Conservation (phyloP, 2,329 filamentous ascomycete species). For the Aspergillus ruber region DNA sequence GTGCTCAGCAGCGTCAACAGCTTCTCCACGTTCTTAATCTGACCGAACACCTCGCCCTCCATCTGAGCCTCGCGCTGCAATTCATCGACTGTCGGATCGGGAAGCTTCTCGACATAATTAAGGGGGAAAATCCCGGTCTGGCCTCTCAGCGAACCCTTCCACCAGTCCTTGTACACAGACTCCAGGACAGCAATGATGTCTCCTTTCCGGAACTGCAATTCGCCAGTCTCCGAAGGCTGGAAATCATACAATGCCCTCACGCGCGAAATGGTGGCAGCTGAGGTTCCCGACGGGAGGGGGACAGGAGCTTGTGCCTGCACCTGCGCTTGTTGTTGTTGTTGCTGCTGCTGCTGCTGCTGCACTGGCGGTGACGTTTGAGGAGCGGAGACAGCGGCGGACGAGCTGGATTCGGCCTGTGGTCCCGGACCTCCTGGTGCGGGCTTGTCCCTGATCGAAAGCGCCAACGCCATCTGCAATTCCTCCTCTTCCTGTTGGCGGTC, state of each 20-base stretch:
- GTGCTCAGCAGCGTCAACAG: constrained; percentile 86
- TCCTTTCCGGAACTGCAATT: constrained; percentile 92
- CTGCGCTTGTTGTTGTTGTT: background rate
- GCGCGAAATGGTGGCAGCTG: constrained; percentile 89
- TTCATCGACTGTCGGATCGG: constrained; percentile 90
- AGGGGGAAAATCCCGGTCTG: constrained; percentile 97
- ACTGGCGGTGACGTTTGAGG: constrained; percentile 8
- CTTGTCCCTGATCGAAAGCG: constrained; percentile 87
- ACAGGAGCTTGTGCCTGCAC: constrained; percentile 14
- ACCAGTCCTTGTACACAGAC: constrained; percentile 99
- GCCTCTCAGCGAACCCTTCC: constrained; percentile 89
- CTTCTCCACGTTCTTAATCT: constrained; percentile 73
- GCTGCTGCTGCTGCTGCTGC: constrained; percentile 9
- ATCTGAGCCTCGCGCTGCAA: constrained; percentile 92
- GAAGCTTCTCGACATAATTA: constrained; percentile 96
- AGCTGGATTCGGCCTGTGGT: constrained; percentile 32
- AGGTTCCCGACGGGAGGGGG: constrained; percentile 70
- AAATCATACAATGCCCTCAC: constrained; percentile 94
- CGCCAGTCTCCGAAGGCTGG: constrained; percentile 83
- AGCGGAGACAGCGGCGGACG: constrained; percentile 31
- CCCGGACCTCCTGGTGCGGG: constrained; percentile 28
- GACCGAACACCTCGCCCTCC: constrained; percentile 73
- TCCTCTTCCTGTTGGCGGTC: constrained; percentile 96
- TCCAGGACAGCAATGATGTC: constrained; percentile 96
- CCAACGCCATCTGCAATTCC: constrained; percentile 91